Conservation (phyloP, 208 protist species). For the Leishmania gerbilli region DNA sequence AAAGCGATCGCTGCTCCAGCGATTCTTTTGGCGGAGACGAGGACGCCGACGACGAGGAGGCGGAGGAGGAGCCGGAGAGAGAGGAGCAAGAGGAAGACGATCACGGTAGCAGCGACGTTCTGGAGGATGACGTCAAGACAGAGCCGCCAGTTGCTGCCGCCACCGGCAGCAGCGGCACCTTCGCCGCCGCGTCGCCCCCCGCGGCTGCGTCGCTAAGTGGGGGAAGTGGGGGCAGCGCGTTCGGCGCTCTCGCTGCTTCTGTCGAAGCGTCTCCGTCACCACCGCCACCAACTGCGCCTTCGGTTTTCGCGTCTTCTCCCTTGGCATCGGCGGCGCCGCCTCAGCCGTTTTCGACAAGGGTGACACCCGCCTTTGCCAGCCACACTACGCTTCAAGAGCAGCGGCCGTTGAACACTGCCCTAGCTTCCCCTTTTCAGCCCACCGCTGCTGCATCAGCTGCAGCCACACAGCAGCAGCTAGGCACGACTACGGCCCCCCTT, state of each 20-base stretch:
- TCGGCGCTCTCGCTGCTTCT: slow-evolving; percentile 2
- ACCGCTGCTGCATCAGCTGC: neutral
- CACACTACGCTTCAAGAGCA: neutral
- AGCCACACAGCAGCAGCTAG: neutral
- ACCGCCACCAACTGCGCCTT: neutral
- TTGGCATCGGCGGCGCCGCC: neutral
- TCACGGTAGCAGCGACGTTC: neutral
- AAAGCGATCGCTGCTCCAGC: slow-evolving; percentile 5
- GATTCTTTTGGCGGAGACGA: neutral
- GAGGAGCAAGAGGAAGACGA: neutral
- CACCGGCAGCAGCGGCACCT: slow-evolving; percentile 1
- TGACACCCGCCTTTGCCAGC: neutral
- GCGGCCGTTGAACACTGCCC: neutral
- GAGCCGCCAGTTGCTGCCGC: neutral
- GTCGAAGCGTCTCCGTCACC: neutral
- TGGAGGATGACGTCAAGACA: neutral
- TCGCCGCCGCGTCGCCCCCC: neutral
- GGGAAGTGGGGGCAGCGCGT: slow-evolving; percentile 1
- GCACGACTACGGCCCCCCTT: slow-evolving; percentile 2
- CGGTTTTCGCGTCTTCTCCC: slow-evolving; percentile 1
- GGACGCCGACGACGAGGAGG: neutral
- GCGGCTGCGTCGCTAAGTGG: neutral
- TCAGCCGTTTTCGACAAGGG: neutral
- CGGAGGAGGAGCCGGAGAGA: neutral
- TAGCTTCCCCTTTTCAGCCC: neutral